Evolutionary conservation across 2,329 filamentous ascomycete species (phyloP).

Genomic region (Sporothrix luriei): DNA sequence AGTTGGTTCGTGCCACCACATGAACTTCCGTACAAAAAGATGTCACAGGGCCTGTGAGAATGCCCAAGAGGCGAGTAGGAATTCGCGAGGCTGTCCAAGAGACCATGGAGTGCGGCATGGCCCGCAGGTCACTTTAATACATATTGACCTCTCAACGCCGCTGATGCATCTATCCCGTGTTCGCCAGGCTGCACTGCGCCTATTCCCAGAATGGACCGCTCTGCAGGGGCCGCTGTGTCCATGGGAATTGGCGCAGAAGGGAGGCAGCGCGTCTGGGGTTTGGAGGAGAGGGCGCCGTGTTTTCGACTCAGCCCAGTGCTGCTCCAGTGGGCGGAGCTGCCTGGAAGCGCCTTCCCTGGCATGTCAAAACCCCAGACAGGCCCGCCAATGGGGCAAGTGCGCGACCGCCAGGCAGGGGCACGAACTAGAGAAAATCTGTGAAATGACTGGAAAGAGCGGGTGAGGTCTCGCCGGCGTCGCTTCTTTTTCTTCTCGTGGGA

Average conservation of each 20-base stretch:
- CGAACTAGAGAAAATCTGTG: not conserved
- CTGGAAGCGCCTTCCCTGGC: not conserved
- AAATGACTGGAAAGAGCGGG: constrained; percentile 12
- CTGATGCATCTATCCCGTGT: not conserved
- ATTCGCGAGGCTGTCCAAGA: constrained; percentile 3
- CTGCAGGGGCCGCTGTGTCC: constrained; percentile 16
- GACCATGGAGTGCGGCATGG: not conserved
- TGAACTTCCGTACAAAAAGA: not conserved
- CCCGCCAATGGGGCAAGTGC: constrained; percentile 13
- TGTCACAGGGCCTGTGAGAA: not conserved
- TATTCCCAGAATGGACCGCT: constrained; percentile 2
- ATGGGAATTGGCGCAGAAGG: not conserved
- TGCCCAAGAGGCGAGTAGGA: constrained; percentile 18
- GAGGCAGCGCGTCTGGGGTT: constrained; percentile 11
- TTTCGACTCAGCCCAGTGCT: constrained; percentile 23
- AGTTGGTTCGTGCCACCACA: not conserved
- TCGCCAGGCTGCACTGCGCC: constrained; percentile 6
- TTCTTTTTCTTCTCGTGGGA: not conserved
- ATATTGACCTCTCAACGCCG: not conserved
- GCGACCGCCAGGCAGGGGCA: constrained; percentile 16
- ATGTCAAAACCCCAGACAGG: constrained; percentile 2
- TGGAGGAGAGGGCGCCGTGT: constrained; percentile 16
- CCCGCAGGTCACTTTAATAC: not conserved
- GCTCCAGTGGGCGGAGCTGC: constrained; percentile 18
- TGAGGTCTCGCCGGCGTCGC: constrained; percentile 21